Conservation (phyloP, 805 yeast genomes). For the Hanseniaspora clermontiae region DNA sequence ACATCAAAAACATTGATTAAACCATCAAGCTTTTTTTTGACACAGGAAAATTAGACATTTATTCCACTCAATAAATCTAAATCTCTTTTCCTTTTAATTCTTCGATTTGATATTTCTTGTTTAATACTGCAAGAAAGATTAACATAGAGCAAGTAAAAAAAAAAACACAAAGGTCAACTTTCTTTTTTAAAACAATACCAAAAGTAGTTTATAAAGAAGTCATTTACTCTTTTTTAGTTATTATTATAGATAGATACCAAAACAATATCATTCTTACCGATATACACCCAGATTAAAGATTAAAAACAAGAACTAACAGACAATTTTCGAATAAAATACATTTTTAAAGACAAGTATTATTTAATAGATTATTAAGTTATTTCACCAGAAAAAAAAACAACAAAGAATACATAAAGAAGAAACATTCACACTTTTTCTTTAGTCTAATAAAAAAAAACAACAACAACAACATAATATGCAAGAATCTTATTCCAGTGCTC, state of each 20-base stretch:
- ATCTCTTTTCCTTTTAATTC: neutral
- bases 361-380: neutral
- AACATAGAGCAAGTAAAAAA: neutral
- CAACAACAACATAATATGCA: slow-evolving; percentile 10
- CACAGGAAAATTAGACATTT: neutral
- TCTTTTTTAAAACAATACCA: neutral
- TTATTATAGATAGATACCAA: neutral
- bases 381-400: neutral
- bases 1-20: neutral
- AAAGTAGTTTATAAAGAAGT: neutral
- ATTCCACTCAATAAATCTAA: neutral
- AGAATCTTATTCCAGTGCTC: slow-evolving; percentile 89
- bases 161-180: neutral
- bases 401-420: neutral
- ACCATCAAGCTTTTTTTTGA: slow-evolving; percentile 1
- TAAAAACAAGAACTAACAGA: too few species aligned
- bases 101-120: neutral
- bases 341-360: neutral
- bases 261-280: too few species aligned
- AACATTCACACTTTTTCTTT: neutral
- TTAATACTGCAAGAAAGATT: neutral
- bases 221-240: neutral
- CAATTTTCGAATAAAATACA: neutral
- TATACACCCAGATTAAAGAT: neutral
- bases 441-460: neutral